A percentile compares a stretch with the other conserved stretches of the same genome.
These are phyloP conservation scores for Lentithecium fluviatile DNA, from an alignment of 495 filamentous ascomycete species.

Conservation along the genomic window DNA sequence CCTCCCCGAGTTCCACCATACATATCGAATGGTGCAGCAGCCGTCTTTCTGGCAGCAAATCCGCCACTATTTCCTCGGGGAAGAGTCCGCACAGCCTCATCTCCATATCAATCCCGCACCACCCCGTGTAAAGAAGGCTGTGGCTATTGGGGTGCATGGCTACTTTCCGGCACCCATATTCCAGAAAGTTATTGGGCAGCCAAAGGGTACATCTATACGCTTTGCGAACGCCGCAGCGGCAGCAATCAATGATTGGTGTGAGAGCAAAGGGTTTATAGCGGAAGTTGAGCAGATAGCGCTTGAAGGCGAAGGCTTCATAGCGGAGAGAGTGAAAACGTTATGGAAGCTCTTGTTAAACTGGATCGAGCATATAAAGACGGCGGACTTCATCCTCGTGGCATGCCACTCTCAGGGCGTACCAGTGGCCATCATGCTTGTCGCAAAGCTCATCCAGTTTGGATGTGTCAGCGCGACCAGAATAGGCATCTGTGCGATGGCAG, in stretches of 20 bases:
- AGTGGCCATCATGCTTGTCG: constrained; percentile 88
- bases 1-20: constrained; percentile 40
- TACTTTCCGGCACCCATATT: constrained; percentile 86
- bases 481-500: constrained; percentile 89
- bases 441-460: constrained; percentile 78
- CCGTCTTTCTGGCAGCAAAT: constrained; percentile 40
- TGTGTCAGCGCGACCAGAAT: constrained; percentile 69
- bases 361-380: constrained; percentile 83
- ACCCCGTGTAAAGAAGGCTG: constrained; percentile 72
- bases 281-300: constrained; percentile 88
- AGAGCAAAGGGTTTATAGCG: constrained; percentile 51
- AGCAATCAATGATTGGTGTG: constrained; percentile 78
- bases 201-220: constrained; percentile 88
- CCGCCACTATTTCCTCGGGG: constrained; percentile 36
- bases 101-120: constrained; percentile 68
- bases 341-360: constrained; percentile 95
- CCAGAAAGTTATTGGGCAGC: constrained; percentile 84
- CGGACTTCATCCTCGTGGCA: constrained; percentile 85
- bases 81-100: constrained; percentile 55
- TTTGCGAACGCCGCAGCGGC: constrained; percentile 87
- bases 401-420: constrained; percentile 96
- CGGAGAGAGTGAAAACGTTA: constrained; percentile 81
- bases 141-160: constrained; percentile 93
- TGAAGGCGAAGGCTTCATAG: constrained; percentile 96
- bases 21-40: constrained; percentile 36